Conservation (phyloP, 306 rosid genomes). For the Erythrophleum fordii region DNA sequence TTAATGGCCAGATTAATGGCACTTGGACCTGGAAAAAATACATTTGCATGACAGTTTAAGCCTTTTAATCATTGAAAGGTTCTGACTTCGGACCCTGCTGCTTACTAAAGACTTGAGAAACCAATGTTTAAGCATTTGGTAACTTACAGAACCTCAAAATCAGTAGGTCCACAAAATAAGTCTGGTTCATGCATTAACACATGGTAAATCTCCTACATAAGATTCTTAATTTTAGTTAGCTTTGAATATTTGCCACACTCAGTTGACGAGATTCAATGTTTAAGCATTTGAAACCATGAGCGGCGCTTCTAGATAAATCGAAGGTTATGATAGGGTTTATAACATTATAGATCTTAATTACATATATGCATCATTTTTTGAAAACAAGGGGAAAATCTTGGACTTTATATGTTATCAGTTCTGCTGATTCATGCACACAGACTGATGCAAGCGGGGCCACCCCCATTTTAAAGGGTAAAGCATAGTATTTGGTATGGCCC, state of each 20-base stretch:
- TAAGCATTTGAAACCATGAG: background rate
- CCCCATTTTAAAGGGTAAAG: too few species aligned
- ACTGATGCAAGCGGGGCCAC: too few species aligned
- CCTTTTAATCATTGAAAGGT: background rate
- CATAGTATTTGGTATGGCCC: too few species aligned
- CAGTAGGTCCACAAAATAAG: background rate
- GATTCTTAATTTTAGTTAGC: too few species aligned
- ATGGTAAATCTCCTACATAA: background rate
- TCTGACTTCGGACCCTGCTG: background rate
- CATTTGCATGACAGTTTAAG: background rate
- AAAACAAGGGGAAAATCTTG: too few species aligned
- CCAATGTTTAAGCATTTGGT: too few species aligned
- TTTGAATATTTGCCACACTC: constrained; percentile 12
- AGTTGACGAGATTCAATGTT: background rate
- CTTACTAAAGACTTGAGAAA: too few species aligned
- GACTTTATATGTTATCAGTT: too few species aligned
- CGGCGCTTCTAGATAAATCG: background rate
- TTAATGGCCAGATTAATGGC: background rate
- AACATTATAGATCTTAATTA: too few species aligned
- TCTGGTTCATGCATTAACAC: background rate
- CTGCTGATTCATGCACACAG: too few species aligned
- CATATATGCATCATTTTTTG: too few species aligned
- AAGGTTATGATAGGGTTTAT: too few species aligned
- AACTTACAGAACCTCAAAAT: background rate
- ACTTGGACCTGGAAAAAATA: background rate